Evolutionary conservation across 371 early-diverging fungal species (phyloP).

Genomic region (Capniomyces stellatus): DNA sequence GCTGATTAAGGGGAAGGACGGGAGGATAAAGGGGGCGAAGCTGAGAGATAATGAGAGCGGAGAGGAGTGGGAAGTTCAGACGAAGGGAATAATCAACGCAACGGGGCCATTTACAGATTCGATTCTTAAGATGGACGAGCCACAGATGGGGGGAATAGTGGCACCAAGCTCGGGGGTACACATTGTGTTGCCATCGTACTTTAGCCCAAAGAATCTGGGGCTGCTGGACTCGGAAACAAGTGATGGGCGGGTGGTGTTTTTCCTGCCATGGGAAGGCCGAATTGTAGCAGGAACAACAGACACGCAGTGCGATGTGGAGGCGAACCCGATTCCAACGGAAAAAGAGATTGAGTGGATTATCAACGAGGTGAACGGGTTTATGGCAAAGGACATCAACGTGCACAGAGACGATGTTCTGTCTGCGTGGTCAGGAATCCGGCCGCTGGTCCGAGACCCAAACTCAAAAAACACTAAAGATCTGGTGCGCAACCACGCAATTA

Average conservation of each 20-base stretch:
- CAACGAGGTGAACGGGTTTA: conserved; percentile 80
- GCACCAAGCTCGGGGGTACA: conserved; percentile 95
- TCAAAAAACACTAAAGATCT: conserved; percentile 81
- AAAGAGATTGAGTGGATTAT: conserved; percentile 94
- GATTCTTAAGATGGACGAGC: conserved; percentile 75
- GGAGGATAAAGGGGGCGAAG: conserved; percentile 55
- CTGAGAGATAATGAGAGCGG: conserved; percentile 78
- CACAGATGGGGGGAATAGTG: conserved; percentile 60
- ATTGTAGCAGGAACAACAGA: conserved; percentile 98
- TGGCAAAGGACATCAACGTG: conserved; percentile 73
- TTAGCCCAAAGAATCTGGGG: conserved; percentile 90
- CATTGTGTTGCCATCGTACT: conserved; percentile 88
- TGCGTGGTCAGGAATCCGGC: conserved; percentile 98
- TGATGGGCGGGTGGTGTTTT: conserved; percentile 97
- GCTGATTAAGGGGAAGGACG: conserved; percentile 51
- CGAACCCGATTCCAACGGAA: conserved; percentile 73
- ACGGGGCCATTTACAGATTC: conserved; percentile 64
- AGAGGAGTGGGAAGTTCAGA: conserved; percentile 67
- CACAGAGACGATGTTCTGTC: conserved; percentile 89
- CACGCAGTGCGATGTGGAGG: conserved; percentile 59
- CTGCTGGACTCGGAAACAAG: conserved; percentile 92
- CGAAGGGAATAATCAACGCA: conserved; percentile 93
- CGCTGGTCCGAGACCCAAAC: conserved; percentile 90
- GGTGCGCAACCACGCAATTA: conserved; percentile 94
- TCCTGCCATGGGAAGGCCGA: conserved; percentile 96